These are phyloP conservation scores for Fusarium domesticum DNA, from an alignment of 2,329 filamentous ascomycete species.

Conservation along the genomic window DNA sequence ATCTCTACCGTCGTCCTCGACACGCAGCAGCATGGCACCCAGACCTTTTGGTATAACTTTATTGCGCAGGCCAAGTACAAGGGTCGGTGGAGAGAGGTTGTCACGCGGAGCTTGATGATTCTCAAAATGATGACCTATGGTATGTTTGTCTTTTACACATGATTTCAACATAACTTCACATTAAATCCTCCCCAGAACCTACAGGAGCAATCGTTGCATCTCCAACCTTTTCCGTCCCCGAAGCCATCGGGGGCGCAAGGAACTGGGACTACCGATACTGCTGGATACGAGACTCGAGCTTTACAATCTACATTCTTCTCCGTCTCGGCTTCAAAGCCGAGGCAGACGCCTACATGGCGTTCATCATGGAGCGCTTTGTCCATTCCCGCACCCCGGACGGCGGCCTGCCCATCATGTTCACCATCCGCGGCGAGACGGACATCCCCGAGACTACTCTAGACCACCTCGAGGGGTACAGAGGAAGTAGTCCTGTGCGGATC, in stretches of 20 bases:
- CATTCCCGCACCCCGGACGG: constrained; percentile 58
- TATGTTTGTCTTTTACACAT: constrained; percentile 15
- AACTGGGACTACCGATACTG: constrained; percentile 75
- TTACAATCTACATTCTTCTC: constrained; percentile 74
- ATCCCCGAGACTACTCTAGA: constrained; percentile 67
- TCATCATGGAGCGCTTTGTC: constrained; percentile 69
- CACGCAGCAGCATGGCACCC: constrained; percentile 64
- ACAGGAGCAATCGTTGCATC: constrained; percentile 75
- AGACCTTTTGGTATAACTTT: constrained; percentile 71
- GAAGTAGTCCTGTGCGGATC: constrained; percentile 69
- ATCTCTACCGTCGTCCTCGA: constrained; percentile 60
- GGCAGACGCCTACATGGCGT: constrained; percentile 74
- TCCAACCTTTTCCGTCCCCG: constrained; percentile 74
- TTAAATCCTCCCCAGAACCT: constrained; percentile 49
- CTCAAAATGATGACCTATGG: constrained; percentile 71
- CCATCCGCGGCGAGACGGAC: constrained; percentile 70
- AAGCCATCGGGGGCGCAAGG: constrained; percentile 65
- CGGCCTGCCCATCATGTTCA: constrained; percentile 77
- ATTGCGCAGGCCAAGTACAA: constrained; percentile 68
- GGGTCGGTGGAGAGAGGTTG: constrained; percentile 70
- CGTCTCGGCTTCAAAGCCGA: constrained; percentile 73
- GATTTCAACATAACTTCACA: not conserved
- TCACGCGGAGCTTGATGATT: constrained; percentile 68
- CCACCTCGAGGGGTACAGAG: constrained; percentile 70
- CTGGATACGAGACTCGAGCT: constrained; percentile 75